Percentiles rank a stretch among this genome's conserved stretches.
Evolutionary conservation across 768 basidiomycete species (phyloP).

Genomic region (Hypholoma sublateritium): DNA sequence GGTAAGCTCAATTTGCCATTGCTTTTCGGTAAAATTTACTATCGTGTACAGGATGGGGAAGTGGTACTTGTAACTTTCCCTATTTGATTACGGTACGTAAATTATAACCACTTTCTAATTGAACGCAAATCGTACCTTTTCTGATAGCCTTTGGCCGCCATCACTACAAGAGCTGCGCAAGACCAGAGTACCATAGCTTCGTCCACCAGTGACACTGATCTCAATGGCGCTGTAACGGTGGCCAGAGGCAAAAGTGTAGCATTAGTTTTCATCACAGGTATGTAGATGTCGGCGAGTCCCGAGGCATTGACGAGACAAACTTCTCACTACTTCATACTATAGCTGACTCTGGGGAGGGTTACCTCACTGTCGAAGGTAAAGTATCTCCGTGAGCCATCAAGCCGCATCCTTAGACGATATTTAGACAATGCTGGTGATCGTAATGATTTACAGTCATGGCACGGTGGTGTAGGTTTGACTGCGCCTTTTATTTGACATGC

Average conservation of each 20-base stretch:
- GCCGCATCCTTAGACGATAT: too few species aligned
- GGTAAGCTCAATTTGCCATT: conserved; percentile 32
- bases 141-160: conserved; percentile 42
- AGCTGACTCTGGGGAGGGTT: conserved; percentile 45
- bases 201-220: conserved; percentile 50
- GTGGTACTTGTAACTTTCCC: conserved; percentile 51
- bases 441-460: conserved; percentile 51
- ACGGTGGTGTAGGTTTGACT: conserved; percentile 36
- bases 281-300: background rate
- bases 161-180: conserved; percentile 36
- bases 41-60: conserved; percentile 40
- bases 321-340: background rate
- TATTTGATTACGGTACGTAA: conserved; percentile 44
- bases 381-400: background rate
- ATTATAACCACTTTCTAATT: background rate
- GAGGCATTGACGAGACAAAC: background rate
- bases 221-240: conserved; percentile 40
- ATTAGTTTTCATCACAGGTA: conserved; percentile 53
- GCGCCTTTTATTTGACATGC: background rate
- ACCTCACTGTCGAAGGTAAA: conserved; percentile 43
- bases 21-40: background rate
- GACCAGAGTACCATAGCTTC: conserved; percentile 44
- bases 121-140: background rate
- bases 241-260: conserved; percentile 49
- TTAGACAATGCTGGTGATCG: conserved; percentile 55